Evolutionary conservation across 345 rosid genomes (phyloP), one percentile per base, ranked within the genome.

Genomic region (Eucalyptus microcorys): DNA sequence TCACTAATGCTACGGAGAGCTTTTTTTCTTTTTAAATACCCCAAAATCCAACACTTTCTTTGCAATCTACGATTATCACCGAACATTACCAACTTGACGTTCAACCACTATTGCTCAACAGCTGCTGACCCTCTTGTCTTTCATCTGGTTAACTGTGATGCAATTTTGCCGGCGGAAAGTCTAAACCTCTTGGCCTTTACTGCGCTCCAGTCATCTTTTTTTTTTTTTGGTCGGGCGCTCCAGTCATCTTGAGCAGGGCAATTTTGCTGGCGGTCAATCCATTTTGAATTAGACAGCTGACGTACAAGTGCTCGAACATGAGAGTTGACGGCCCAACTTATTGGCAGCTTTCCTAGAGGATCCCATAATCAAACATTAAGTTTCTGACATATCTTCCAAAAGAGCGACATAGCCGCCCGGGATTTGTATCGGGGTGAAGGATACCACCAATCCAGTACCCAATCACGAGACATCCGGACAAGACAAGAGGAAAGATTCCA

Each of bases 371-470:
- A 61, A 61, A 61, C 34, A 61, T 0, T 30, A 61, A 27, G 34
- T 30, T 61, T 27, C 34, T 1, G 19, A 61, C 8, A 3, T 14
- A 14, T 12, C 8, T 13, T 61, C 17, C 4, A 9, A 4, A 0
- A 30, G 34, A 30, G 66, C 8, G 0, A 11, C 0, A 0, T 27
- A 0, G n/a, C n/a, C 1, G 2, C n/a, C 7, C 14, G 14, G 1
- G 0, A 14, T 3, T n/a, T n/a, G n/a, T 0, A 1, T n/a, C 3
- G 5, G 42, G 40, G 6, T 32, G 1, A 32, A 15, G 26, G 59
- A 0, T 3, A 53, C 0, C 0, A 21, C 57, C 26, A 8, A 53
- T 19, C 1, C 0, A 0, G 22, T 32, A 32, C 40, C 2, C 0
- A 15, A 0, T 66, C 42, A 16, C 4, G 79, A 68, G 42, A 32